phyloP scores from a whole-genome alignment of 129 eudicot genomes.

The Erigeron canadensis region DNA sequence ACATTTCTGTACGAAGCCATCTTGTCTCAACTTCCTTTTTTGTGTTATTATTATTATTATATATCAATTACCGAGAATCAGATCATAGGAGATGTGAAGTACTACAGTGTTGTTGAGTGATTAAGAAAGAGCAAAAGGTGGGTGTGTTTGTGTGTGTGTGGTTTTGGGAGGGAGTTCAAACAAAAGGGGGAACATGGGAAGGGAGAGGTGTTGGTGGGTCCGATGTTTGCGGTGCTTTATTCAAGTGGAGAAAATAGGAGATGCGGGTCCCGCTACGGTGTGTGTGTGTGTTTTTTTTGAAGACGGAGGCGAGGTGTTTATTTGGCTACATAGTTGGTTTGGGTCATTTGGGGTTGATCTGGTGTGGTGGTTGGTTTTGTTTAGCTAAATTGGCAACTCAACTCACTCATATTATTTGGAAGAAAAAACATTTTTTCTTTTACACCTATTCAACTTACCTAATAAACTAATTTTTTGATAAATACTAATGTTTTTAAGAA shows the following conservation, averaged over 20 bases:
- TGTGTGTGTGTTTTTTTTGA: neutral
- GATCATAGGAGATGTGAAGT: too few relatives aligned
- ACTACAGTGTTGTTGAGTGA: too few relatives aligned
- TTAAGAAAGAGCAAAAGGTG: conserved; percentile 11
- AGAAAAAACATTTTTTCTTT: too few relatives aligned
- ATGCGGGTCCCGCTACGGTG: conserved; percentile 2
- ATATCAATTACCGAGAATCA: neutral
- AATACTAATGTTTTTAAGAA: too few relatives aligned
- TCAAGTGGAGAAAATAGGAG: conserved; percentile 11
- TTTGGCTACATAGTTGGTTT: too few relatives aligned
- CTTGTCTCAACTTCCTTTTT: neutral
- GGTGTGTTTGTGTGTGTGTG: conserved; percentile 15
- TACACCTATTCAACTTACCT: too few relatives aligned
- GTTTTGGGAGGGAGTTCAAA: conserved; percentile 19
- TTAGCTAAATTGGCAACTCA: too few relatives aligned
- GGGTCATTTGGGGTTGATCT: neutral
- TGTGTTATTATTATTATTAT: neutral
- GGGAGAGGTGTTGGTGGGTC: conserved; percentile 8
- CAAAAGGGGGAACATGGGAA: conserved; percentile 13
- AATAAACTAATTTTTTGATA: too few relatives aligned
- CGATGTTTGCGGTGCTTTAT: conserved; percentile 24
- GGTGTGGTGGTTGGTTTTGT: neutral
- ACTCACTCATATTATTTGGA: too few relatives aligned
- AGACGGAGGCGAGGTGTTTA: neutral
- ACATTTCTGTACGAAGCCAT: conserved; percentile 53